phyloP scores from a whole-genome alignment of 116 monocot species.

The Dioscorea cayenensis region DNA sequence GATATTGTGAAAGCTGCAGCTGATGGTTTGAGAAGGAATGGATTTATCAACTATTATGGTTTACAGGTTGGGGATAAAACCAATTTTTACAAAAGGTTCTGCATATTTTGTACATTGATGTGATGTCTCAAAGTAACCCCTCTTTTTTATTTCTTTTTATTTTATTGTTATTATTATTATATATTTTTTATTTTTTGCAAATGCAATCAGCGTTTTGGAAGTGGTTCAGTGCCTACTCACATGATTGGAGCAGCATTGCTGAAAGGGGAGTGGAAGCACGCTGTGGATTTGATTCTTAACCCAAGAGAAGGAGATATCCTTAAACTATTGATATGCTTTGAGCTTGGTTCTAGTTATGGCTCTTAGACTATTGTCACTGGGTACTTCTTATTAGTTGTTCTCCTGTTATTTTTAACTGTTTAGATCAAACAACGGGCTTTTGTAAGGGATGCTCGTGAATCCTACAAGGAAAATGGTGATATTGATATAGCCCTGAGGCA shows the following conservation, averaged over 20 bases:
- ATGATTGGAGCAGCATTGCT: constrained; percentile 84
- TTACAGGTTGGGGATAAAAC: constrained; percentile 41
- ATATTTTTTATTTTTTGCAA: background rate
- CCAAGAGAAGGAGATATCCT: constrained; percentile 99
- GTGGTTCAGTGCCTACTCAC: constrained; percentile 96
- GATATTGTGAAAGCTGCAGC: constrained; percentile 68
- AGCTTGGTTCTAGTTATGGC: background rate
- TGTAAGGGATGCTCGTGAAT: constrained; percentile 51
- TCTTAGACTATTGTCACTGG: background rate
- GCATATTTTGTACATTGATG: background rate
- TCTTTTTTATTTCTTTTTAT: background rate
- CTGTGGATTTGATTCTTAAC: constrained; percentile 83
- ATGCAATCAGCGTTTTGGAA: constrained; percentile 79
- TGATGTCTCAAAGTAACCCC: background rate
- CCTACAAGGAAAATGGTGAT: constrained; percentile 69
- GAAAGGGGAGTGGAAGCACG: constrained; percentile 88
- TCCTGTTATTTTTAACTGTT: constrained; percentile 37
- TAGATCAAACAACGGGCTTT: constrained; percentile 54
- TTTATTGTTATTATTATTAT: background rate
- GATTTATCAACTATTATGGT: constrained; percentile 95
- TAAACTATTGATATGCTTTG: background rate
- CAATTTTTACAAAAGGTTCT: background rate
- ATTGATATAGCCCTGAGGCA: constrained; percentile 60
- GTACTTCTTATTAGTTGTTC: background rate
- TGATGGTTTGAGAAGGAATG: constrained; percentile 57